These are phyloP conservation scores for Nyssa sinensis DNA, from an alignment of 148 eudicot genomes.

Conservation along the genomic window DNA sequence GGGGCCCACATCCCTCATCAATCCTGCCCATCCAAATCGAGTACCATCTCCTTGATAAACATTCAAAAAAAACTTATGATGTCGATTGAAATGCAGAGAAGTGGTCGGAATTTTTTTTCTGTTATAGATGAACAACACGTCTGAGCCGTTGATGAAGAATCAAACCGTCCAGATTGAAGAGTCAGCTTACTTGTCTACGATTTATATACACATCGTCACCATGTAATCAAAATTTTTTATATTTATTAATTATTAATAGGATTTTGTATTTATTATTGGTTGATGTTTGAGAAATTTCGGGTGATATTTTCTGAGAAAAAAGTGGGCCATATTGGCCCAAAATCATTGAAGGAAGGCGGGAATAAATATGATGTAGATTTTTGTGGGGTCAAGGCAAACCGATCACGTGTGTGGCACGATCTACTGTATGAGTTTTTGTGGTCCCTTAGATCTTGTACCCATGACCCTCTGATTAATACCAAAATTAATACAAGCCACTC, in stretches of 20 bases:
- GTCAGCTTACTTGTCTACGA: neutral
- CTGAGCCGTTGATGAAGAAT: neutral
- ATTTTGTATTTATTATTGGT: neutral
- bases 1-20: constrained; percentile 12
- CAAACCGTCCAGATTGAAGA: neutral
- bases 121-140: neutral
- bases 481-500: neutral
- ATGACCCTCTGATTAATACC: neutral
- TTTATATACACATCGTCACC: neutral
- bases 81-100: neutral
- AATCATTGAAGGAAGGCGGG: neutral
- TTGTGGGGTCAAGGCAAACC: neutral
- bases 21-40: constrained; percentile 5
- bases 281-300: neutral
- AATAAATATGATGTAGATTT: neutral
- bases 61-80: neutral
- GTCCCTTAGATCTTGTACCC: constrained; percentile 9
- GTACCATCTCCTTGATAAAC: neutral
- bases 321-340: constrained; percentile 4
- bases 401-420: constrained; percentile 17
- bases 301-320: neutral
- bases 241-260: neutral
- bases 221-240: neutral
- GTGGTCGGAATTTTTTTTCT: neutral
- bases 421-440: constrained; percentile 8